Evolutionary conservation across 345 rosid species (phyloP), one percentile per base, ranked within the genome.

Genomic region (Arabidopsis arenosa): DNA sequence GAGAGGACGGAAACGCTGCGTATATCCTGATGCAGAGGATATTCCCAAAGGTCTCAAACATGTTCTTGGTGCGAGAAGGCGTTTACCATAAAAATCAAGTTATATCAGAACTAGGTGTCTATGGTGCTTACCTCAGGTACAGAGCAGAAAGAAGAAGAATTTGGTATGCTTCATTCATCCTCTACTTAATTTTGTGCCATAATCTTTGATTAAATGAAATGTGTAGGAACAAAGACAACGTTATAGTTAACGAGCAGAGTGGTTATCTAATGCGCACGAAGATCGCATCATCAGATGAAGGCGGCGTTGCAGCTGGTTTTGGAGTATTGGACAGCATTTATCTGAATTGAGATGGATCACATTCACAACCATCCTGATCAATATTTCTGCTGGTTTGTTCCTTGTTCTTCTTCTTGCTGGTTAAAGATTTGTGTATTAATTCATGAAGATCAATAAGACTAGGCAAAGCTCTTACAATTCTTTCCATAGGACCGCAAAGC

Each of bases 11-110:
- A 81, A 85, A 85, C 64, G 97, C 98, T 40, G 97, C 98, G 4
- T 96, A 93, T 76, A 93, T 96, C 75, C 93, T 96, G 36, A 96
- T 93, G 99, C 98, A 96, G 80, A 89, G 97, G 76, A 96, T 93
- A 68, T 93, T 96, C 81, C 99, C 99, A 2, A 59, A 83, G 7
- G 85, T 73, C 52, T 88, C 86, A 37, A 86, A 77, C 6, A 80
- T 91, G 56, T 73, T 80, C 83, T 83, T 93, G 84, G 74, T 96
- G 76, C 93, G 94, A 14, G 89, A 90, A 44, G 97, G 97, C 51
- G 76, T 84, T 82, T 85, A 82, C 77, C 90, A 80, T 68, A 91
- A 82, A 75, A 91, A 93, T 55, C 80, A 81, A 32, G 87, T 96
- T 36, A 66, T 93, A 77, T 96, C 97, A 26, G 99, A 96, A 77